A percentile compares a stretch with the other conserved stretches of the same genome.
Conservation (phyloP, 257 asterid genomes). For the Solanum tarapatanum region DNA sequence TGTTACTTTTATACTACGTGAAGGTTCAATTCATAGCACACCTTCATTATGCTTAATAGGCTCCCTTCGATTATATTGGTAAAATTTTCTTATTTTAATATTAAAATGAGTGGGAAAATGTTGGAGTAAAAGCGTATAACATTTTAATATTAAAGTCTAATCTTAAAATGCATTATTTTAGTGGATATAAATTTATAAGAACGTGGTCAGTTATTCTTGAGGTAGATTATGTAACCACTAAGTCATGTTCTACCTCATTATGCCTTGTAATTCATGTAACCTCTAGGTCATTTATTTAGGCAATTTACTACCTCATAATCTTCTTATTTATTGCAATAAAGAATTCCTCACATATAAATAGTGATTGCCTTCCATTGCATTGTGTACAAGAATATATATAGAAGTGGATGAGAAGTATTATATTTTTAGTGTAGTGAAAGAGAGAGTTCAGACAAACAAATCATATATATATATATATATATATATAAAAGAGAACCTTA, state of each 20-base stretch:
- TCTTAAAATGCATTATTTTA: not conserved
- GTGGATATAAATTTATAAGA: not conserved
- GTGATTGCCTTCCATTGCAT: not conserved
- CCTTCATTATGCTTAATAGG: too few relatives aligned
- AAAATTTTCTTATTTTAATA: too few relatives aligned
- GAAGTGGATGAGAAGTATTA: not conserved
- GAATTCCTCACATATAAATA: not conserved
- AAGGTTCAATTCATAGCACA: too few relatives aligned
- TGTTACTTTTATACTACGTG: too few relatives aligned
- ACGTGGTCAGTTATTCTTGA: not conserved
- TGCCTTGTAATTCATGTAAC: not conserved
- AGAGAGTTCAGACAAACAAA: not conserved
- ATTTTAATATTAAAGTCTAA: too few relatives aligned
- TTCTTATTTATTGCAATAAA: not conserved
- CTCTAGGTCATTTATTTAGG: not conserved
- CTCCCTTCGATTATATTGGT: too few relatives aligned
- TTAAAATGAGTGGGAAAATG: too few relatives aligned
- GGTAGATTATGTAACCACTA: not conserved
- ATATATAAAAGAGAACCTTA: too few relatives aligned
- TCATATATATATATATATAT: too few relatives aligned
- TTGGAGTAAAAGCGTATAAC: too few relatives aligned
- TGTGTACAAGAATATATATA: not conserved
- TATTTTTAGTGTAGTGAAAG: not conserved
- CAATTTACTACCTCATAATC: not conserved
- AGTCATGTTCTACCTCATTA: not conserved